Percentiles rank a stretch among this genome's conserved stretches.
These are phyloP conservation scores for Lophiostoma macrostomum DNA, from an alignment of 495 filamentous ascomycete species.

Conservation along the genomic window DNA sequence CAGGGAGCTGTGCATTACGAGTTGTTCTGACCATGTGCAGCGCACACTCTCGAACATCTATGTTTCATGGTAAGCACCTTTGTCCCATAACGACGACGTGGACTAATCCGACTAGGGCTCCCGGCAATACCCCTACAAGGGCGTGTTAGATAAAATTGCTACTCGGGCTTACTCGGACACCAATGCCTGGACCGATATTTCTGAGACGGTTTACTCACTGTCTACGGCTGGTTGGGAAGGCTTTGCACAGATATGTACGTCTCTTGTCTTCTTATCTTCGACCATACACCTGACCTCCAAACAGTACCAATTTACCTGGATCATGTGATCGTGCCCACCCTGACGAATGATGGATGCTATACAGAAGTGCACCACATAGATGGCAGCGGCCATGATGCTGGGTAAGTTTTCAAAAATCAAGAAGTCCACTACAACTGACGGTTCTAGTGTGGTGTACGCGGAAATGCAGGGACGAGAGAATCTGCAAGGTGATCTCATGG, in stretches of 20 bases:
- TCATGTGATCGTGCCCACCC: slow-evolving; percentile 83
- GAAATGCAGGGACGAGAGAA: slow-evolving; percentile 98
- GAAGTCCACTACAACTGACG: slow-evolving; percentile 14
- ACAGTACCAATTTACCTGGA: slow-evolving; percentile 87
- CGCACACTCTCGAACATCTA: slow-evolving; percentile 94
- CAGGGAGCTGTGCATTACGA: too few relatives aligned
- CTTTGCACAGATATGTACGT: slow-evolving; percentile 71
- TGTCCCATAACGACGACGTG: too few relatives aligned
- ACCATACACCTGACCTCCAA: background rate
- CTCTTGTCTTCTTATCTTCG: background rate
- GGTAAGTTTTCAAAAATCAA: too few relatives aligned
- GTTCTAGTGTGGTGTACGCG: slow-evolving; percentile 80
- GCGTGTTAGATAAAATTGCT: slow-evolving; percentile 88
- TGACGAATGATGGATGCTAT: slow-evolving; percentile 89
- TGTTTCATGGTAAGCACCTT: slow-evolving; percentile 68
- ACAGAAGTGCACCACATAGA: slow-evolving; percentile 97
- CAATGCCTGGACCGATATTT: slow-evolving; percentile 93
- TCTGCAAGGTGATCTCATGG: slow-evolving; percentile 75
- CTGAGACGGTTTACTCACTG: slow-evolving; percentile 95
- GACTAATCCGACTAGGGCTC: slow-evolving; percentile 66
- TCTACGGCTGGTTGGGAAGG: slow-evolving; percentile 95
- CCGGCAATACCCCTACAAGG: slow-evolving; percentile 89
- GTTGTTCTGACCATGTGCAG: slow-evolving; percentile 18
- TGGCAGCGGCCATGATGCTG: slow-evolving; percentile 88
- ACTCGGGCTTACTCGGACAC: slow-evolving; percentile 89